phyloP scores from a whole-genome alignment of 495 filamentous ascomycete genomes.

The Neurospora africana region DNA sequence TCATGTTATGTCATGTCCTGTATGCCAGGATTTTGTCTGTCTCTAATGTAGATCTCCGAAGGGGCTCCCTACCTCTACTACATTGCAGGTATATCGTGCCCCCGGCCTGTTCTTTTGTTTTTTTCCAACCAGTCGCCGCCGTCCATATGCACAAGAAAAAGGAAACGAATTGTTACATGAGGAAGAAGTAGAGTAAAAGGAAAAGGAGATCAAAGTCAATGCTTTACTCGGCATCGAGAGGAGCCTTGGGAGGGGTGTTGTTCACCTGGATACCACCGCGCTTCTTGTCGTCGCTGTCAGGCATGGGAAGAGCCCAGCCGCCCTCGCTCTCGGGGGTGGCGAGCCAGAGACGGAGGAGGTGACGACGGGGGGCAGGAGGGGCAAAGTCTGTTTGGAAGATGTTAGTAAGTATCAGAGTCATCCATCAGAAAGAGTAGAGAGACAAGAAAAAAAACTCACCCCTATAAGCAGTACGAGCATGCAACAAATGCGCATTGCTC shows the following conservation, averaged over 20 bases:
- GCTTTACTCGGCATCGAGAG: conserved; percentile 60
- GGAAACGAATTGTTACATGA: neutral
- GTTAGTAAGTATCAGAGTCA: conserved; percentile 7
- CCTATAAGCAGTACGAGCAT: conserved; percentile 57
- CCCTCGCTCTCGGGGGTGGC: conserved; percentile 71
- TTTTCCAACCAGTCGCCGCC: neutral
- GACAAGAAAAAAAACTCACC: conserved; percentile 10
- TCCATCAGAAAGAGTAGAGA: neutral
- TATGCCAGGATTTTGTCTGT: neutral
- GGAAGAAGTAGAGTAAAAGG: neutral
- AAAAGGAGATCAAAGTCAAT: neutral
- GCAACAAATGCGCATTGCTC: conserved; percentile 56
- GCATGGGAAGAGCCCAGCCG: conserved; percentile 76
- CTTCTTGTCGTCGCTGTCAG: conserved; percentile 73
- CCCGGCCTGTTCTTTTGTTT: neutral
- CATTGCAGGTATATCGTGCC: neutral
- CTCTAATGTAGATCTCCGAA: neutral
- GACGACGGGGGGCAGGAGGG: conserved; percentile 48
- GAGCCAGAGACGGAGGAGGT: conserved; percentile 81
- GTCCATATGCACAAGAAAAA: neutral
- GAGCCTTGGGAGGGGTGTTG: conserved; percentile 51
- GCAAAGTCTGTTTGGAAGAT: conserved; percentile 41
- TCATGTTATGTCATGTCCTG: neutral
- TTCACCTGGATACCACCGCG: conserved; percentile 80
- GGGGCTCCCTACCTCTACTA: neutral